Conservation (phyloP, 768 basidiomycete species). For the Phylloporus sp. region DNA sequence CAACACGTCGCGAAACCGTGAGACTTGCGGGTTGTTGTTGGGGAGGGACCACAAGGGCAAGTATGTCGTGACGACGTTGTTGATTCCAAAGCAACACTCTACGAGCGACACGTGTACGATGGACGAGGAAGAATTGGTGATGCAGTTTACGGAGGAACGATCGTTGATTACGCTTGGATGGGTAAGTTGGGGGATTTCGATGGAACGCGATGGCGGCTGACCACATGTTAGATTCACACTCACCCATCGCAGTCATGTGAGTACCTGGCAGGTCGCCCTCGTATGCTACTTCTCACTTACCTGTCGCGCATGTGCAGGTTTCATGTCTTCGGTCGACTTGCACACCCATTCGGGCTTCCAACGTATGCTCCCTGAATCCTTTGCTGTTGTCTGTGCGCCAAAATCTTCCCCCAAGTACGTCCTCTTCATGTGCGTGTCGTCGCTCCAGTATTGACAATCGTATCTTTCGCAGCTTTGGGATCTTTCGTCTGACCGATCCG, state of each 20-base stretch:
- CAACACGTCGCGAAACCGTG: constrained; percentile 73
- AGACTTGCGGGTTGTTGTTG: constrained; percentile 83
- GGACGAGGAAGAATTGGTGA: constrained; percentile 83
- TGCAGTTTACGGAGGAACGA: constrained; percentile 79
- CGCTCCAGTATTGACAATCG: not conserved
- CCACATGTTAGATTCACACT: constrained; percentile 68
- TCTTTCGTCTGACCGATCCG: constrained; percentile 87
- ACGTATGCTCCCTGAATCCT: constrained; percentile 83
- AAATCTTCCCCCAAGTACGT: constrained; percentile 68
- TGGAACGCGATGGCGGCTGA: not conserved
- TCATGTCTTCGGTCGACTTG: constrained; percentile 92
- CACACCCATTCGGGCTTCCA: constrained; percentile 92
- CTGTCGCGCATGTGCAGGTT: constrained; percentile 42
- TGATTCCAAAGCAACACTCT: constrained; percentile 86
- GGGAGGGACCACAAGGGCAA: constrained; percentile 60
- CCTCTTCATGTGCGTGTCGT: not conserved
- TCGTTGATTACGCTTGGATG: constrained; percentile 85
- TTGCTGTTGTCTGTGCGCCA: constrained; percentile 90
- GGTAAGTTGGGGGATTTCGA: constrained; percentile 47
- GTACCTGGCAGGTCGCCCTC: constrained; percentile 19
- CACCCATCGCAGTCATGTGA: constrained; percentile 85
- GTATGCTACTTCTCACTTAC: not conserved
- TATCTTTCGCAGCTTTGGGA: constrained; percentile 53
- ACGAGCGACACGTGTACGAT: constrained; percentile 91
- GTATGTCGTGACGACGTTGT: constrained; percentile 70